Evolutionary conservation across 352 stramenopile genomes (phyloP), one percentile per base, ranked within the genome.

Genomic region (Globisporangium mamillatum): DNA sequence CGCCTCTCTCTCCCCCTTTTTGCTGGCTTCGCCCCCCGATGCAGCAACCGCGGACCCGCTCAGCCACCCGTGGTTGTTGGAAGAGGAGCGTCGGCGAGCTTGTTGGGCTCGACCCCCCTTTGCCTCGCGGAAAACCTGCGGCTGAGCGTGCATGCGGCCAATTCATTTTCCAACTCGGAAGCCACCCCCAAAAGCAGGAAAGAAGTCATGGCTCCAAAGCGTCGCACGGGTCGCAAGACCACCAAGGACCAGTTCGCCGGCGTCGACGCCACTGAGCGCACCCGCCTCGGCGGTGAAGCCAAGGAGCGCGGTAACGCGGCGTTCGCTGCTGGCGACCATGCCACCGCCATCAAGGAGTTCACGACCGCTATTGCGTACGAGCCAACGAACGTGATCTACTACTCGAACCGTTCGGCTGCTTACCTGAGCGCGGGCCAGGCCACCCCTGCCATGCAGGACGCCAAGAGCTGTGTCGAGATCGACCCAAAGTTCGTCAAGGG

Each of bases 291-390:
- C 55, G 85, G 79, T 27, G 86, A 95, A 77, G 88, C 88, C 72
- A 95, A 95, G 79, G 88, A 93, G 77, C 84, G 84, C 60, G 88
- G 88, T 66, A 95, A 95, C 80, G 71, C 86, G 20, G 88, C 88
- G 25, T 95, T 94, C 63, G 81, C 84, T 20, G 70, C 77, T 25
- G 86, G 84, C 57, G 87, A 95, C 78, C 82, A 91, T 77, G 78
- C 80, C n/a, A 82, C 79, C 36, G 88, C 88, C 66, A 92, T 95
- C 81, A 93, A 93, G 80, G 86, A 94, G 74, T 95, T 95, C 80
- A 93, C 88, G 29, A 82, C 79, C 25, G 88, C 88, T 65, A 94
- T 96, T 60, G 85, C 84, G 24, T 94, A 92, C 78, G 88, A 96
- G 76, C 88, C 88, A 16, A 82, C 78, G 46, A 94, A 94, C 73